Evolutionary conservation across 495 filamentous ascomycete genomes (phyloP), one percentile per base, ranked within the genome.

Genomic region (Neurospora tetrasperma): DNA sequence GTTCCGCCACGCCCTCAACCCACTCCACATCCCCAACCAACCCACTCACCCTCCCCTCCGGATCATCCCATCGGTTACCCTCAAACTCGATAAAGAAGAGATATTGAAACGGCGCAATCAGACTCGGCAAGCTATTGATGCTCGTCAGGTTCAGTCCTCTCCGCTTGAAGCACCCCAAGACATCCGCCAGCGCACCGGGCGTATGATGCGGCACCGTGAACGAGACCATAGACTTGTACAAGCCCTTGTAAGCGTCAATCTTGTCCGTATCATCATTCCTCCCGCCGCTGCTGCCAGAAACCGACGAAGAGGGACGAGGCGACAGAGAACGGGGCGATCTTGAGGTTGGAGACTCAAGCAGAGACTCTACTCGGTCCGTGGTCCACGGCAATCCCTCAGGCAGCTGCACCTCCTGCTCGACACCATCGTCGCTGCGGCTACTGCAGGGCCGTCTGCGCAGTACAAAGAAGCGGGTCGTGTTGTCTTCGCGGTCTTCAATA

Each of bases 11-110:
- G 42, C 71, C 72, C n/a, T 76, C 82, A 71, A 83, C 80, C 54
- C 71, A 72, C n/a, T 76, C 82, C 35, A 83, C 75, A 43, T 79
- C 79, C 4, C 77, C 78, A 54, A 93, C 74, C 69, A 85, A 86
- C 66, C 79, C 76, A 72, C 86, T 83, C 1, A 90, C 89, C 70
- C 82, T 80, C 39, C 86, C 85, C 38, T 83, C 79, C 38, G 84
- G 84, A 68, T 87, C 87, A 48, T 84, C 79, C 42, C 78, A 73
- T 48, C 78, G 77, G 74, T 83, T 83, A 6, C 90, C 90, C 79
- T 92, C 87, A 79, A 97, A 93, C 84, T 98, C 96, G 27, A 97
- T 90, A 80, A 99, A 91, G 82, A 98, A 98, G 38, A 97, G 87
- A 82, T 99, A 99, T 78, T 95, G 89, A 91, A 97, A 98, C 40